Evolutionary conservation across 257 asterid genomes (phyloP).

Genomic region (Thymus mandschuricus): DNA sequence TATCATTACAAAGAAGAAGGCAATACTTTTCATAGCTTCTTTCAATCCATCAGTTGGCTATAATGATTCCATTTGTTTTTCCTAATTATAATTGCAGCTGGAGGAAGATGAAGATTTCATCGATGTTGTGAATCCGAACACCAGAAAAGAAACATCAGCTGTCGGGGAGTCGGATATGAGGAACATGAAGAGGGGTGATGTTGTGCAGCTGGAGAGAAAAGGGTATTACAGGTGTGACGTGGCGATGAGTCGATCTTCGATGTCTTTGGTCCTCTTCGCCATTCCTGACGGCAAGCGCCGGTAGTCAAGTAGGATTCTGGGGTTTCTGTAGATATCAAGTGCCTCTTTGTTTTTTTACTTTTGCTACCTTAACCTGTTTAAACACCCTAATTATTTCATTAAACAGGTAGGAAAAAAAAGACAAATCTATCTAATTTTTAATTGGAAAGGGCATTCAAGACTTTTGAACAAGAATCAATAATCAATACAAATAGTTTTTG

Average conservation of each 20-base stretch:
- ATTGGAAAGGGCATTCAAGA: no score
- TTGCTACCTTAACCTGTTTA: no score
- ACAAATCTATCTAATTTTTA: no score
- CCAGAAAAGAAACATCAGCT: constrained; percentile 70
- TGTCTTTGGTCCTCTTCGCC: constrained; percentile 69
- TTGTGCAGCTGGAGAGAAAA: constrained; percentile 53
- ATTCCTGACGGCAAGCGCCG: constrained; percentile 90
- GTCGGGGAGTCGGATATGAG: constrained; percentile 89
- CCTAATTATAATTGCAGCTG: constrained; percentile 50
- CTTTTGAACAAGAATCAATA: no score
- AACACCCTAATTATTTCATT: no score
- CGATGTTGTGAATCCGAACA: constrained; percentile 80
- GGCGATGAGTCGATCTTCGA: constrained; percentile 64
- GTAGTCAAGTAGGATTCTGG: constrained; percentile 42
- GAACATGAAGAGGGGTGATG: constrained; percentile 75
- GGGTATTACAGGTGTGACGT: constrained; percentile 73
- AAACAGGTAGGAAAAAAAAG: no score
- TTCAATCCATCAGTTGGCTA: not conserved
- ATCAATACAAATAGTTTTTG: no score
- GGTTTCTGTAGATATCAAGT: no score
- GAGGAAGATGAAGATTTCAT: constrained; percentile 39
- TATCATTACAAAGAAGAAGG: constrained; percentile 94
- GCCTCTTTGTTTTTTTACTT: no score
- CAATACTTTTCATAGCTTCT: constrained; percentile 19
- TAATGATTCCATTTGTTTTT: constrained; percentile 6